Conservation (phyloP, 164 flowering plant genomes). For the Vitis labrusca region DNA sequence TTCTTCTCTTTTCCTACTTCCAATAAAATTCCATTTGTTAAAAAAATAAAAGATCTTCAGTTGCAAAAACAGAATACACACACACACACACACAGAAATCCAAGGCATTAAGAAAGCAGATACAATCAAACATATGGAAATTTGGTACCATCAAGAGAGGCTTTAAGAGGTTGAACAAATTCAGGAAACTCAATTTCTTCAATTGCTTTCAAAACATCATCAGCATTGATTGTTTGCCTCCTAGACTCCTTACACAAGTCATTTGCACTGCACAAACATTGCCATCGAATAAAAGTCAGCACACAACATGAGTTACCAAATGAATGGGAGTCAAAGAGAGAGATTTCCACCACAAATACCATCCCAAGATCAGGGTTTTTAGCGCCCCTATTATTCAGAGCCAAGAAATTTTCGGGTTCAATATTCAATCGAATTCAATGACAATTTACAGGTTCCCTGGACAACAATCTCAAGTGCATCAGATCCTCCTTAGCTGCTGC, state of each 20-base stretch:
- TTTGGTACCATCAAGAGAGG: conserved; percentile 68
- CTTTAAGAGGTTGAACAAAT: conserved; percentile 66
- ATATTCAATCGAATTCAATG: too few relatives aligned
- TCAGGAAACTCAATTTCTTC: conserved; percentile 92
- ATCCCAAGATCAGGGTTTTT: too few relatives aligned
- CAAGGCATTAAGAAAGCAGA: background rate
- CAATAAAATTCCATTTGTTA: background rate
- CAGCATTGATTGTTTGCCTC: conserved; percentile 85
- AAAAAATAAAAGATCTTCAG: background rate
- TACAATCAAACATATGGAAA: background rate
- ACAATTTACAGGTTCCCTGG: too few relatives aligned
- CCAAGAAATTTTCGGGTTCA: too few relatives aligned
- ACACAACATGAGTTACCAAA: too few relatives aligned
- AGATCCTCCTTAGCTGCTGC: background rate
- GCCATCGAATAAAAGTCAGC: background rate
- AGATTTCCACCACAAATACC: too few relatives aligned
- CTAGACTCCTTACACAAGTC: conserved; percentile 88
- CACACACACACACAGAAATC: background rate
- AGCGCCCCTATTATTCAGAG: too few relatives aligned
- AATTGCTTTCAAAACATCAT: conserved; percentile 86
- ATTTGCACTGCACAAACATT: conserved; percentile 63
- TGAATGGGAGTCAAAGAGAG: too few relatives aligned
- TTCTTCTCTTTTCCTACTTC: too few relatives aligned
- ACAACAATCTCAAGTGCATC: too few relatives aligned
- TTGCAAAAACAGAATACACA: background rate